Base-by-base conservation (phyloP, 2,329 filamentous ascomycete genomes). In the Aspergillus arachidicola region DNA sequence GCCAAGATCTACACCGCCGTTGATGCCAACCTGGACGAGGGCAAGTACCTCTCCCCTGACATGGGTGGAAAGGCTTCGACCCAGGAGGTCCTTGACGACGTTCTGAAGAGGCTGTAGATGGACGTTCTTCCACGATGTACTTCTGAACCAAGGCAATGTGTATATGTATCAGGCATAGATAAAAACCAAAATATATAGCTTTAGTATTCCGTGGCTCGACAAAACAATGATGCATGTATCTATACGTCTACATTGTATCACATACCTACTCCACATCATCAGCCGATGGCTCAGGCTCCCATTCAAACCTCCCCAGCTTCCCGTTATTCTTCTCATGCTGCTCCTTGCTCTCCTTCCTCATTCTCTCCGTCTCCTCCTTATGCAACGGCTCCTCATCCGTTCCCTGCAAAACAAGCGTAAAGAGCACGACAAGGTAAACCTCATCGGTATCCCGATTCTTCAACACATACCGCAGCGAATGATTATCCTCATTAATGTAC, bases 1-100 rank as follows among this genome's bases (percentile, higher is more conserved):
- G 93, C 91, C 34, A 89, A 85, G 82, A 96, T 99, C 72, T 97
- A 98, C 79, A 86, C 88, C 64, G 95, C 95, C 26, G 93, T 98
- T 28, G 95, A 99, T 80, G 93, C 84, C 50, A 96, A 95, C 78
- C 82, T 99, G 38, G 90, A 90, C 77, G 93, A 95, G 75, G 94
- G 89, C 65, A 90, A 85, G 81, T 83, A 94, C 67, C 80, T 98
- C 68, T 95, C 87, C 75, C 95, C 95, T 23, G 95, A 99, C 76
- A 85, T 99, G 76, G 94, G 95, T 59, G 95, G 95, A 53, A 91
- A 85, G 72, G 92, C 94, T 56, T 91, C 86, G 69, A 98, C 95
- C 5, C 86, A 92, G 71, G 87, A 98, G 81, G 93, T 98, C 36
- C 83, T 97, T 54, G 85, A 91, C 73, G 94, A 98, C 80, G 90